Conservation (phyloP, 75 land plant species). For the Sequoiadendron giganteum region DNA sequence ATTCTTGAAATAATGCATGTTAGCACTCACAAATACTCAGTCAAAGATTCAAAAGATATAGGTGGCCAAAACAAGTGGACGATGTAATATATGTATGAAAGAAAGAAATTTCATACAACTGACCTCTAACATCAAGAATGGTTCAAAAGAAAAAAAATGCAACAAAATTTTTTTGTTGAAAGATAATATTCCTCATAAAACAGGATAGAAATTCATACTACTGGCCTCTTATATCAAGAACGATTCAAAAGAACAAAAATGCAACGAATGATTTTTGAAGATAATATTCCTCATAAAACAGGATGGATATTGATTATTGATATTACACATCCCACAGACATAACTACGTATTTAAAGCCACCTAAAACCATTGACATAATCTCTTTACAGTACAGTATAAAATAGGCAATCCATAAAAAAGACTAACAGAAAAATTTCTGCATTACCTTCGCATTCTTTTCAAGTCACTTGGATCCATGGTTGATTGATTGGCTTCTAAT, state of each 20-base stretch:
- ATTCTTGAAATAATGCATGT: background rate
- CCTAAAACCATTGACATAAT: background rate
- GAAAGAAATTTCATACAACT: background rate
- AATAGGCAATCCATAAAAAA: background rate
- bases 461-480: constrained; percentile 46
- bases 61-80: background rate
- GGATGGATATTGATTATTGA: background rate
- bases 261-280: background rate
- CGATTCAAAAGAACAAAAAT: background rate
- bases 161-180: background rate
- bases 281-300: background rate
- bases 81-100: background rate
- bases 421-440: background rate
- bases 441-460: constrained; percentile 73
- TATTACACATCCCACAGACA: background rate
- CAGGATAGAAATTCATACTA: background rate
- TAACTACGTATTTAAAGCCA: background rate
- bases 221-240: background rate
- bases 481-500: constrained; percentile 32
- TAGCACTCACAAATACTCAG: background rate
- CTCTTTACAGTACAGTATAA: background rate
- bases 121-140: background rate
- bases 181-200: background rate
- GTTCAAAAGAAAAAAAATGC: background rate
- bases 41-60: background rate